Evolutionary conservation across 495 filamentous ascomycete species (phyloP), one percentile per base, ranked within the genome.

Genomic region (Tuber borchii): DNA sequence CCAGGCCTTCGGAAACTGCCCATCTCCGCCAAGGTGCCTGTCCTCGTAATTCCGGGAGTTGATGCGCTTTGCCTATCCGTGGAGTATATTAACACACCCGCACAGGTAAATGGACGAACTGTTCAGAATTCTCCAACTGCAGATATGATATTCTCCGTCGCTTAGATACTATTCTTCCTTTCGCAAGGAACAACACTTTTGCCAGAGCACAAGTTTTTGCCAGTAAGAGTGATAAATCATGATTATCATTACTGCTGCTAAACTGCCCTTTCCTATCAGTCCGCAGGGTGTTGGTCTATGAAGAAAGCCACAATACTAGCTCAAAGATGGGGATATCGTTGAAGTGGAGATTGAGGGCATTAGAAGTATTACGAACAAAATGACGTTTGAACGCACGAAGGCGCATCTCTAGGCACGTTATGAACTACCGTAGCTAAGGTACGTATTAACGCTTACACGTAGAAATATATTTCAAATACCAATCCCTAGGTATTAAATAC

Each of bases 91-190:
- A 20, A 79, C 31, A 42, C 16, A 74, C 45, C 70, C 69, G 84
- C 91, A 0, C 90, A 88, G 76, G 78, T 95, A 48, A 96, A 96
- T 83, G 93, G 78, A 0, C 82, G 88, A 82, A 87, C 85, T 6
- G 88, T 93, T 6, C 93, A 97, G 85, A 88, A 92, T 75, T 91
- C 88, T 40, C 90, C 85, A 43, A 97, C 93, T 5, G 86, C 86
- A 71, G 93, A 95, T 83, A 92, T 93, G 91, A 91, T 95, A 72
- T 97, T 95, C 83, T 86, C 87, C 72, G 90, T 95, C 37, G 90
- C 87, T 37, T 86, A 92, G 83, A 93, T 89, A 2, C 90, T 95
- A 76, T 84, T 90, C 0, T 93, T 94, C 79, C 83, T 97, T 65
- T 92, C 90, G 74, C 91, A 89, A 82, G 92, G 93, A 44, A 92